These are phyloP conservation scores for Chenopodium album DNA, from an alignment of 148 eudicot genomes.

Conservation along the genomic window DNA sequence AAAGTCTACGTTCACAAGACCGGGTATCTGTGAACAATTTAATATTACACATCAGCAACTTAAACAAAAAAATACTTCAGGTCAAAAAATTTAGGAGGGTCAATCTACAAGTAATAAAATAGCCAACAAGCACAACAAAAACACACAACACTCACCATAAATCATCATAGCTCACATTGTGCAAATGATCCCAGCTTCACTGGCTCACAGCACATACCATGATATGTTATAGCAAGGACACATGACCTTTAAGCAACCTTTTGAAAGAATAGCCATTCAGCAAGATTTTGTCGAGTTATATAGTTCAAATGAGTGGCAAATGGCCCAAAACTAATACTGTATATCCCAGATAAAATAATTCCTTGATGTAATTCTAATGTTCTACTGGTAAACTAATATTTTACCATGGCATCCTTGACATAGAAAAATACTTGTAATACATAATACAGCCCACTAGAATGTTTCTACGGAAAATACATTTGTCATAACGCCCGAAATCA, in stretches of 20 bases:
- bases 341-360: neutral
- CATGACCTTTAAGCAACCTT: neutral
- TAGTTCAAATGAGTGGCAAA: neutral
- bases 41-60: constrained; percentile 6
- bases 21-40: constrained; percentile 66
- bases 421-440: neutral
- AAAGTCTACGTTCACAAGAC: constrained; percentile 97
- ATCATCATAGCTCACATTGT: neutral
- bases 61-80: neutral
- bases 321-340: neutral
- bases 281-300: neutral
- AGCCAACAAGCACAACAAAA: neutral
- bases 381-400: neutral
- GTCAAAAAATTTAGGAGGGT: neutral
- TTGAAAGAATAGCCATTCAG: neutral
- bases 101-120: neutral
- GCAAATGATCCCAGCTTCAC: neutral
- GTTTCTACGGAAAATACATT: neutral
- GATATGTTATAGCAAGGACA: neutral
- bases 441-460: neutral
- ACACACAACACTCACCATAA: neutral
- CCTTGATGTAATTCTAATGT: neutral
- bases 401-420: neutral
- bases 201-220: constrained; percentile 1
- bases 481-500: neutral